Base-by-base conservation (phyloP, 495 filamentous ascomycete species). In the Endocarpon pusillum region DNA sequence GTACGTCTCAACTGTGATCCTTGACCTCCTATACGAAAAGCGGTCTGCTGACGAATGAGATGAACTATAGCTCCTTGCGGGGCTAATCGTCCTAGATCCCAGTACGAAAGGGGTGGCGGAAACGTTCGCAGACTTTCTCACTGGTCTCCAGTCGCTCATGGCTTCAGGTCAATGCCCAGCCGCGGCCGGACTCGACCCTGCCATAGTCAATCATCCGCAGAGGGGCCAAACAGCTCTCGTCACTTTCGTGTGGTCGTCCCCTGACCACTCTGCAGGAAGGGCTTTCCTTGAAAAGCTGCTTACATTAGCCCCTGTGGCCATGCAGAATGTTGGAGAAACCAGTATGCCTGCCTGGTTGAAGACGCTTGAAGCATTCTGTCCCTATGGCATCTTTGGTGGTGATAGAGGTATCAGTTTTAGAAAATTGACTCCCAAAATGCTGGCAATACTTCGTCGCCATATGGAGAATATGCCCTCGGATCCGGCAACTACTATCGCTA, bases 81-180 rank as follows among this genome's bases (percentile, higher is more conserved):
- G 59, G 10, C 33, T 36, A 1, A 40, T 63, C 19, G 32, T 52
- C 10, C 59, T 46, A 39, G 39, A 57, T 8, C 53, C 54, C 0
- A n/a, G n/a, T n/a, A n/a, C n/a, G n/a, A 22, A 33, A 10, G 38
- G 55, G 16, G 41, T 56, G 18, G 19, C 7, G 1, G 34, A 33
- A 26, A 33, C 47, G 2, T 30, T 51, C 24, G 21, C 33, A 3
- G 32, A 51, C 0, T 51, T 49, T 39, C 53, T 51, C 36, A 27
- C 33, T 7, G 45, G 37, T 6, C 52, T 48, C 30, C 30, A 34
- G 16, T 24, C 24, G 3, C 40, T 57, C 3, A 16, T 20, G 14
- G 32, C n/a, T n/a, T n/a, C n/a, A 37, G 1, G 15, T 30, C 4
- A 35, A 45, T 9, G 45, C 43, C 2, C 6, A 57, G 1, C 51